Conservation (phyloP, 352 stramenopile species). For the Peronospora farinosa region DNA sequence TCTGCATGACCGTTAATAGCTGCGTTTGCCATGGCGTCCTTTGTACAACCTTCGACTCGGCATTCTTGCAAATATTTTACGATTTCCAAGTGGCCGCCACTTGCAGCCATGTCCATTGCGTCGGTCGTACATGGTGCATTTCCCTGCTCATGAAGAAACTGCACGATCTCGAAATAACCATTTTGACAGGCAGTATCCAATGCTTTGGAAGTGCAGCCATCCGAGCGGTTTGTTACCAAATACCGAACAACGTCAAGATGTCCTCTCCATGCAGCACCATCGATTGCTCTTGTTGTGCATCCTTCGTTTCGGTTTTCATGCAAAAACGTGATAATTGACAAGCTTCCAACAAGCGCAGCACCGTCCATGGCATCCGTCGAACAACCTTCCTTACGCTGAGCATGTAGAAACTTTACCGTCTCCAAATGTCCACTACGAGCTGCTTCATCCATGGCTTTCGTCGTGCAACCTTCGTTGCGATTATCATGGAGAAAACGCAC, state of each 20-base stretch:
- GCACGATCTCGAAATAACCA: conserved; percentile 26
- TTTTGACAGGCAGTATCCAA: conserved; percentile 30
- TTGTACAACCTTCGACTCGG: conserved; percentile 32
- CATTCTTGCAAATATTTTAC: conserved; percentile 31
- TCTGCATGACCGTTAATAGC: conserved; percentile 25
- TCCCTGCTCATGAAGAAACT: conserved; percentile 23
- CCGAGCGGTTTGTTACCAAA: conserved; percentile 21
- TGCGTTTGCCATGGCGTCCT: conserved; percentile 32
- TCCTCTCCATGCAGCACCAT: conserved; percentile 30
- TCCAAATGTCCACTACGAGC: conserved; percentile 26
- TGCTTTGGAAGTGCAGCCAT: conserved; percentile 31
- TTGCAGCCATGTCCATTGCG: conserved; percentile 36
- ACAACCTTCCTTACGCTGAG: conserved; percentile 27
- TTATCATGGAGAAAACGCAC: conserved; percentile 31
- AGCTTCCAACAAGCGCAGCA: conserved; percentile 27
- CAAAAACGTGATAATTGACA: conserved; percentile 32
- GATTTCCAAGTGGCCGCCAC: conserved; percentile 25
- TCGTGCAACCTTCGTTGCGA: conserved; percentile 28
- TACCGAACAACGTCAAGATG: conserved; percentile 33
- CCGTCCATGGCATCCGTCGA: conserved; percentile 34
- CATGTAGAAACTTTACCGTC: conserved; percentile 28
- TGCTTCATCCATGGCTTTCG: conserved; percentile 32
- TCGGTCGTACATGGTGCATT: conserved; percentile 15
- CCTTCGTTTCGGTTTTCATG: conserved; percentile 28
- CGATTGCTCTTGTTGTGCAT: conserved; percentile 28